Conservation (phyloP, 495 filamentous ascomycete genomes). For the Niebla homalea region DNA sequence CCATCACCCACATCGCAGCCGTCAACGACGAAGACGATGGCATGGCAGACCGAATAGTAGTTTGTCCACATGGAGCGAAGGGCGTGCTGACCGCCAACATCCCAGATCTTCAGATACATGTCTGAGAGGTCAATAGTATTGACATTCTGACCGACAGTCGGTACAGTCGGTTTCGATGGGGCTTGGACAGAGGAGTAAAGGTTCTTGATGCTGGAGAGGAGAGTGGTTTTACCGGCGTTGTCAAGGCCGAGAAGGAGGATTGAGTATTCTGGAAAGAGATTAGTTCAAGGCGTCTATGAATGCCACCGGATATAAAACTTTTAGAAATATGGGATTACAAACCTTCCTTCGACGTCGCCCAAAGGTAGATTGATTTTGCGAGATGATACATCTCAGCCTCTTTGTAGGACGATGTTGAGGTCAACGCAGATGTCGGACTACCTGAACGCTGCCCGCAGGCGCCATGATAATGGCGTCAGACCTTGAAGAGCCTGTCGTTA, state of each 20-base stretch:
- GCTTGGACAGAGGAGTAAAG: constrained; percentile 50
- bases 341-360: constrained; percentile 94
- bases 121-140: constrained; percentile 73
- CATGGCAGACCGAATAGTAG: constrained; percentile 87
- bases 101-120: constrained; percentile 97
- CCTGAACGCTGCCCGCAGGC: no score
- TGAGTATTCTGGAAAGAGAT: constrained; percentile 62
- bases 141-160: constrained; percentile 96
- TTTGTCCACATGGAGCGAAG: constrained; percentile 89
- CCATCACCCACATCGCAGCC: constrained; percentile 79
- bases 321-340: background rate
- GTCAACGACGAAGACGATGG: constrained; percentile 95
- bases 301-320: background rate
- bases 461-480: no score
- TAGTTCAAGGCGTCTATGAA: background rate
- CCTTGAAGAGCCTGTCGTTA: no score
- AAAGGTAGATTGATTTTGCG: constrained; percentile 83
- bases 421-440: background rate
- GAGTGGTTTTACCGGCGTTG: constrained; percentile 96
- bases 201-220: constrained; percentile 89
- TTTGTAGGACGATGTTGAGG: background rate
- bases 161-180: constrained; percentile 59
- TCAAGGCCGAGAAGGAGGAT: constrained; percentile 94
- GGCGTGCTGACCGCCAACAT: constrained; percentile 83
- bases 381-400: constrained; percentile 73